phyloP scores from a whole-genome alignment of 2,329 filamentous ascomycete species.

The Exophiala viscosa region DNA sequence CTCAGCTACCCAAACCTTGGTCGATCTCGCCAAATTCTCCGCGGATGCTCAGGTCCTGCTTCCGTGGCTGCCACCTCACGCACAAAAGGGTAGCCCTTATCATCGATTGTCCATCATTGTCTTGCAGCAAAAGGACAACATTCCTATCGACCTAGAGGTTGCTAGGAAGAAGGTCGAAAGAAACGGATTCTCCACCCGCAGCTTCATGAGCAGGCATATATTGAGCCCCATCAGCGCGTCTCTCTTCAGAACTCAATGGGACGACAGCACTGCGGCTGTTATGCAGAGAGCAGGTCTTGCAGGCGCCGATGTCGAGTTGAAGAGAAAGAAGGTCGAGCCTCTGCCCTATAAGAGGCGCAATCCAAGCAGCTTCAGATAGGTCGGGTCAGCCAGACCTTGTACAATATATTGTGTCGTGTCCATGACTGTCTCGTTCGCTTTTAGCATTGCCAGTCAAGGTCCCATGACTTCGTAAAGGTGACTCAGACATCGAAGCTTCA shows the following conservation, averaged over 20 bases:
- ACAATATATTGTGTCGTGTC: conserved; percentile 1
- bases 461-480: not conserved
- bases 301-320: conserved; percentile 79
- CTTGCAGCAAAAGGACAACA: conserved; percentile 68
- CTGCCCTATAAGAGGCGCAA: conserved; percentile 62
- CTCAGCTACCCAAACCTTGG: conserved; percentile 55
- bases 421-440: not conserved
- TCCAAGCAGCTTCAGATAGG: conserved; percentile 44
- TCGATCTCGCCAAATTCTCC: conserved; percentile 63
- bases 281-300: conserved; percentile 75
- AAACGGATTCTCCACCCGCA: conserved; percentile 70
- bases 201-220: conserved; percentile 66
- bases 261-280: conserved; percentile 78
- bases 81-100: conserved; percentile 86
- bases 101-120: conserved; percentile 83
- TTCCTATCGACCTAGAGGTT: conserved; percentile 55
- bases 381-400: conserved; percentile 31
- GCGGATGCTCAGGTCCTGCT: conserved; percentile 63
- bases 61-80: conserved; percentile 80
- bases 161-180: conserved; percentile 55
- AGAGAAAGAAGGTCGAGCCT: conserved; percentile 69
- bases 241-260: conserved; percentile 86
- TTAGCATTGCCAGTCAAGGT: conserved; percentile 21
- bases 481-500: not conserved
- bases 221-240: conserved; percentile 74